A percentile compares a stretch with the other conserved stretches of the same genome.
Evolutionary conservation across 2,329 filamentous ascomycete species (phyloP).

Genomic region (Pezicula radicicola): DNA sequence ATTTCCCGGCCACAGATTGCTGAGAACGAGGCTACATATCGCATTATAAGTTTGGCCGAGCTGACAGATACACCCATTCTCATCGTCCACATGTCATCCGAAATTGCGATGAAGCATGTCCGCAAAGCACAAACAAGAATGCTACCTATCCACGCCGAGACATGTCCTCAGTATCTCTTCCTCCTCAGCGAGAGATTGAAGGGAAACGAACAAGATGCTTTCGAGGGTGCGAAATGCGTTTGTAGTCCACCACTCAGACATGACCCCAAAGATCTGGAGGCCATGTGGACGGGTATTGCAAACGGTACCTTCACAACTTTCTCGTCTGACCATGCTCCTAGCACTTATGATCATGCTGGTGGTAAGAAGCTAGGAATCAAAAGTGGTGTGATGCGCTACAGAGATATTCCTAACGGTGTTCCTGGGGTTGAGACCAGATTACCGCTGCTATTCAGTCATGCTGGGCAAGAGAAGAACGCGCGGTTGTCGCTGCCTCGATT

Average conservation of each 20-base stretch:
- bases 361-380: conserved; percentile 19
- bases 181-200: conserved; percentile 46
- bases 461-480: conserved; percentile 8
- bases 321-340: conserved; percentile 33
- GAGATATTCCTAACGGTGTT: conserved; percentile 20
- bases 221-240: conserved; percentile 51
- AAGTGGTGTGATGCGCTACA: conserved; percentile 15
- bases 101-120: conserved; percentile 44
- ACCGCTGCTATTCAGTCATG: conserved; percentile 15
- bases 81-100: conserved; percentile 49
- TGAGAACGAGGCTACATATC: conserved; percentile 47
- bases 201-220: conserved; percentile 33
- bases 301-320: conserved; percentile 54
- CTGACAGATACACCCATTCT: conserved; percentile 48
- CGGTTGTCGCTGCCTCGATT: conserved; percentile 15
- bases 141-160: conserved; percentile 53
- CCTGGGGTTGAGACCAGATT: conserved; percentile 21
- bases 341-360: conserved; percentile 14
- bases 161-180: conserved; percentile 56
- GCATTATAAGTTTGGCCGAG: conserved; percentile 46
- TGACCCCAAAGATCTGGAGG: conserved; percentile 43
- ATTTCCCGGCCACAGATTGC: conserved; percentile 41
- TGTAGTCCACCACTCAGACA: conserved; percentile 50
- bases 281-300: conserved; percentile 47
- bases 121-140: conserved; percentile 46